Conservation (phyloP, 805 yeast species). For the Ascoidea tarda region DNA sequence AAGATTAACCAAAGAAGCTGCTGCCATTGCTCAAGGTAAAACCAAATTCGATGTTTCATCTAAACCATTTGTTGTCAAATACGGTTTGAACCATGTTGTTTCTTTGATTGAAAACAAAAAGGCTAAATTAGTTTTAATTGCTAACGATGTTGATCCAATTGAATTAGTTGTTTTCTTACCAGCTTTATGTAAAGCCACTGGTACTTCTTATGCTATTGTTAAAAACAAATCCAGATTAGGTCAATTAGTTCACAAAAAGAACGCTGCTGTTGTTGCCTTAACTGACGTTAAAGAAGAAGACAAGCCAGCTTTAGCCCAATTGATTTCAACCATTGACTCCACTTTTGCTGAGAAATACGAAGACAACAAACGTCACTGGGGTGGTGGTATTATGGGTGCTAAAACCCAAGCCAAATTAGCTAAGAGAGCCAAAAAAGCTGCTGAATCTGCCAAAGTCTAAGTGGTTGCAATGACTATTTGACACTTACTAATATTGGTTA, state of each 20-base stretch:
- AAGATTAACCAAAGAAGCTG: conserved; percentile 97
- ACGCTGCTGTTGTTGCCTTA: conserved; percentile 93
- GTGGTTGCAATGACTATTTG: neutral
- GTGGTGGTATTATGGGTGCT: conserved; percentile 97
- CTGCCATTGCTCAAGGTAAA: conserved; percentile 97
- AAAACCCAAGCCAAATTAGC: conserved; percentile 80
- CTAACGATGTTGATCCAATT: conserved; percentile 98
- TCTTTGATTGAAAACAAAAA: conserved; percentile 96
- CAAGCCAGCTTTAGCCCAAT: conserved; percentile 86
- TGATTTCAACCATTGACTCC: conserved; percentile 84
- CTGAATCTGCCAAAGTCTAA: conserved; percentile 15
- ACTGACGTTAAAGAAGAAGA: conserved; percentile 93
- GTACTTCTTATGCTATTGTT: conserved; percentile 96
- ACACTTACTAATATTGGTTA: no score
- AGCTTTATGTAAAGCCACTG: conserved; percentile 98
- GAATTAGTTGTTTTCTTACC: conserved; percentile 96
- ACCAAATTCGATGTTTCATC: conserved; percentile 91
- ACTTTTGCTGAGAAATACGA: conserved; percentile 92
- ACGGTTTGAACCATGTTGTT: conserved; percentile 98
- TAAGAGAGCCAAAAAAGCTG: conserved; percentile 43
- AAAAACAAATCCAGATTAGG: conserved; percentile 99
- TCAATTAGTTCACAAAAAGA: conserved; percentile 93
- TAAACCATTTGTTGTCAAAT: conserved; percentile 94
- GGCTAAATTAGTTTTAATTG: conserved; percentile 93
- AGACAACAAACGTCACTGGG: conserved; percentile 97